Evolutionary conservation across 768 basidiomycete species (phyloP).

Genomic region (Lentinula lateritia): DNA sequence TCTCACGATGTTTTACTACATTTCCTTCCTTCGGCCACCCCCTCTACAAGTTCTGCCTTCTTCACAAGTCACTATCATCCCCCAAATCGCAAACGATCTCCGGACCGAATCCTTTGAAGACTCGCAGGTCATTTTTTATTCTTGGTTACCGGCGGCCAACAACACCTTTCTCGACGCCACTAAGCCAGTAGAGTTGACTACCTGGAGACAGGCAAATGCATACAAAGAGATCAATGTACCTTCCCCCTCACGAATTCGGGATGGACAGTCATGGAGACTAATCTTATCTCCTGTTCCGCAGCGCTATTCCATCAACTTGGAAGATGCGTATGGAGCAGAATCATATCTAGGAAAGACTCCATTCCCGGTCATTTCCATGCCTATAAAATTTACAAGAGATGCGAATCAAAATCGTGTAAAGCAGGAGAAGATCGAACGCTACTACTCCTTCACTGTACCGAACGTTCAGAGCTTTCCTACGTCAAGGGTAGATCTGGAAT

Average conservation of each 20-base stretch:
- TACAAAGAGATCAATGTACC: constrained; percentile 76
- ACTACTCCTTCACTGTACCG: constrained; percentile 35
- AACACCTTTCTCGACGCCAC: constrained; percentile 24
- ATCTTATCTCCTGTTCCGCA: constrained; percentile 41
- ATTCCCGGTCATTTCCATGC: constrained; percentile 67
- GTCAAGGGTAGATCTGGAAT: constrained; percentile 1
- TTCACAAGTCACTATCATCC: constrained; percentile 56
- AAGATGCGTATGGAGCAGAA: constrained; percentile 25
- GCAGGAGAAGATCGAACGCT: constrained; percentile 63
- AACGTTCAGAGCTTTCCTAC: constrained; percentile 15
- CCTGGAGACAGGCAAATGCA: constrained; percentile 56
- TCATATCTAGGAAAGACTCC: constrained; percentile 36
- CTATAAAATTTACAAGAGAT: constrained; percentile 38
- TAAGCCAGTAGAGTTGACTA: constrained; percentile 61
- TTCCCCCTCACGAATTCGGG: constrained; percentile 44
- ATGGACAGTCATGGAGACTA: constrained; percentile 63
- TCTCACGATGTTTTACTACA: constrained; percentile 71
- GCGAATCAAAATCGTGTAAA: constrained; percentile 17
- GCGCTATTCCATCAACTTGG: constrained; percentile 17
- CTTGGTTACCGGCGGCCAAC: constrained; percentile 41
- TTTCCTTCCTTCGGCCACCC: constrained; percentile 87
- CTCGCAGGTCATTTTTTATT: constrained; percentile 62
- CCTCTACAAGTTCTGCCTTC: constrained; percentile 44
- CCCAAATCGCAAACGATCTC: constrained; percentile 86
- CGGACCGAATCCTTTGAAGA: constrained; percentile 65